A percentile compares a stretch with the other conserved stretches of the same genome.
Conservation (phyloP, 2,329 filamentous ascomycete species). For the Hypoxylon sp. region DNA sequence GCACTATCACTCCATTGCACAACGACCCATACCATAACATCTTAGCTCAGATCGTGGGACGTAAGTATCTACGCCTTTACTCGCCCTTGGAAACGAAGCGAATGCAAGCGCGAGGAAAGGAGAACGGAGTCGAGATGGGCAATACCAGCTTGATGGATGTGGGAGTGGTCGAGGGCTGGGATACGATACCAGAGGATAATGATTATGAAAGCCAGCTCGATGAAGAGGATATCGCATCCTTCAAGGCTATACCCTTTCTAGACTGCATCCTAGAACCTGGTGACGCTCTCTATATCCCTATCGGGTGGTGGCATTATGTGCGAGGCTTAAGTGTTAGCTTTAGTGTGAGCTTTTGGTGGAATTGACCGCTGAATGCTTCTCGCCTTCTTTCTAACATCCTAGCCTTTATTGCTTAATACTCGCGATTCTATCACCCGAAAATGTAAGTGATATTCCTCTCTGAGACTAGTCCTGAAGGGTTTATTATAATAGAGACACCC, state of each 20-base stretch:
- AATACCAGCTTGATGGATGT: conserved; percentile 88
- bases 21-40: conserved; percentile 96
- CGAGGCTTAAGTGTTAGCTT: conserved; percentile 85
- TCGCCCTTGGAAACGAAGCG: conserved; percentile 67
- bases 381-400: too few relatives aligned
- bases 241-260: conserved; percentile 69
- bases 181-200: conserved; percentile 46
- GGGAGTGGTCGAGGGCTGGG: conserved; percentile 71
- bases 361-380: conserved; percentile 54
- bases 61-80: conserved; percentile 93
- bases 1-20: conserved; percentile 91
- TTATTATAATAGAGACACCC: too few relatives aligned
- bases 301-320: conserved; percentile 99
- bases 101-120: conserved; percentile 69
- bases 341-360: conserved; percentile 98
- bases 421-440: too few relatives aligned
- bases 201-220: conserved; percentile 46
- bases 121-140: conserved; percentile 84
- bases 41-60: conserved; percentile 85
- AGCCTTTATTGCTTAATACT: too few relatives aligned
- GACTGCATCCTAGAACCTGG: conserved; percentile 84
- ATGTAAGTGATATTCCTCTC: too few relatives aligned
- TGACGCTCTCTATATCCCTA: conserved; percentile 87
- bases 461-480: too few relatives aligned
- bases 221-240: conserved; percentile 53